Evolutionary conservation across 306 rosid genomes (phyloP), one percentile per base, ranked within the genome.

Genomic region (Lathyrus tuberosus): DNA sequence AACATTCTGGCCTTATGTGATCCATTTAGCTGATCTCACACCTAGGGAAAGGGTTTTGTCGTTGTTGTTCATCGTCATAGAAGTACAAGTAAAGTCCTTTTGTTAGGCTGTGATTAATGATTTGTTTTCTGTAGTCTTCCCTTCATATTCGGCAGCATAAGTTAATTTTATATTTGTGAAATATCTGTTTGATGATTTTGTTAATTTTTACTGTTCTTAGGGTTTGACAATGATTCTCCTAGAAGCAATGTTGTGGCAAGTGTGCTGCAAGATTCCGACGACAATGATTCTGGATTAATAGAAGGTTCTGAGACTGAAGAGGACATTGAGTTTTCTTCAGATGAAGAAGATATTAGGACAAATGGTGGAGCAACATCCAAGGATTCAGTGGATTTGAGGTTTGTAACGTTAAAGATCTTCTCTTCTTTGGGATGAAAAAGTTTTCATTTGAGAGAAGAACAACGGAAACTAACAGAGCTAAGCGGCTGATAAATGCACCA

Each of bases 311-410:
- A 82, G 77, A 79, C 69, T 65, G 96, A 84, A 65, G 83, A 70
- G 49, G 86, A 78, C 9, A 58, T 17, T 28, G 89, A 78, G 58
- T 31, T 64, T 77, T 86, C 90, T 58, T 82, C 82, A 5, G 86
- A 84, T 80, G 81, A 77, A 58, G 95, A 89, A 57, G 76, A 79
- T 53, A 65, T 65, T 18, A 79, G 56, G 76, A 73, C 67, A 30
- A 67, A 64, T 63, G 71, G 54, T 63, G 82, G 33, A 41, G 28
- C 75, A 75, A 61, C 64, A 67, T 53, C 66, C 69, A 83, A 80
- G 65, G 69, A 80, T 53, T 77, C 82, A 17, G 48, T n/a, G 51
- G 69, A 59, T 60, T 54, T 71, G 76, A 88, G 97, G 98, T 93
- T 62, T 64, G 61, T 79, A 62, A 72, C 28, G 2, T 63, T 28